These are phyloP conservation scores for Phaseolus coccineus DNA, from an alignment of 331 rosid species.

Conservation along the genomic window DNA sequence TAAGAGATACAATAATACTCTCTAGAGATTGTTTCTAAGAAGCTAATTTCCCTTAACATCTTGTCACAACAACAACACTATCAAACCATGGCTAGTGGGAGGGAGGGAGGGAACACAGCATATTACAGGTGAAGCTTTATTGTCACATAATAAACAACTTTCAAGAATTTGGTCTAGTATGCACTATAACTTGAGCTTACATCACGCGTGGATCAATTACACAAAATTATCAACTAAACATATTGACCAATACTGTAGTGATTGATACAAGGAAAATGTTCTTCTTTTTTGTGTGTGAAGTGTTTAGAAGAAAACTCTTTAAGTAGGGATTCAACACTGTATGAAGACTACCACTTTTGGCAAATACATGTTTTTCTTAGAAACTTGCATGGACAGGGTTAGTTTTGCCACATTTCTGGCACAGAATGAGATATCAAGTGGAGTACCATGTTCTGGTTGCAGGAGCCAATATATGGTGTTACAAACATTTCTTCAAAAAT, in stretches of 20 bases:
- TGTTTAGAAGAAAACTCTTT: constrained; percentile 19
- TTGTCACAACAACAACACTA: background rate
- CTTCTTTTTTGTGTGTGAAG: background rate
- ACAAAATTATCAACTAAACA: constrained; percentile 12
- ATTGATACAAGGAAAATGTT: background rate
- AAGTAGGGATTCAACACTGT: constrained; percentile 16
- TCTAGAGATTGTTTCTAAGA: no score
- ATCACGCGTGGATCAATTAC: background rate
- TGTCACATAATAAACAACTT: background rate
- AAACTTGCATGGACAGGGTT: constrained; percentile 32
- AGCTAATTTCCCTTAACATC: background rate
- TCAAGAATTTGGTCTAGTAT: background rate
- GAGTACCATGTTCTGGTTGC: constrained; percentile 23
- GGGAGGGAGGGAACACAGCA: background rate
- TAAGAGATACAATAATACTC: no score
- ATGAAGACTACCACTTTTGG: background rate
- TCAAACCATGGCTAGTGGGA: background rate
- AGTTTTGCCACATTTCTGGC: constrained; percentile 40
- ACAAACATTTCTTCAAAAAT: no score
- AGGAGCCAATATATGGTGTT: constrained; percentile 21
- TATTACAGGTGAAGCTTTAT: constrained; percentile 3
- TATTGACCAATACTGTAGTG: background rate
- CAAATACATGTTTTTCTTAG: background rate
- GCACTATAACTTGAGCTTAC: constrained; percentile 21
- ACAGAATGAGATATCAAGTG: constrained; percentile 29